Base-by-base conservation (phyloP, 495 filamentous ascomycete species). In the Hypoxylon rickii region DNA sequence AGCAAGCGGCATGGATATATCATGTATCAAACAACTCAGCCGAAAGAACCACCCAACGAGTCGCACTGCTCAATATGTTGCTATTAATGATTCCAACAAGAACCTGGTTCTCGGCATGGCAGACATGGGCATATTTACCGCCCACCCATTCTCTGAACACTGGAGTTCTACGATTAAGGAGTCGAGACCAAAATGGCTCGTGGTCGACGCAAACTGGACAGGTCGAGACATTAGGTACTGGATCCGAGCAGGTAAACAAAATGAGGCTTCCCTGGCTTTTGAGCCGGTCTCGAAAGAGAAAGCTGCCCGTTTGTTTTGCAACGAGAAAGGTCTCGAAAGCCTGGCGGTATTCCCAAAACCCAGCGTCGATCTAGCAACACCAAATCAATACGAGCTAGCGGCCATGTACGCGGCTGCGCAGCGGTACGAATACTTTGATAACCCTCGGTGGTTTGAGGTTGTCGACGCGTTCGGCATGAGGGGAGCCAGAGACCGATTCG, bases 251-350 rank as follows among this genome's bases (percentile, higher is more conserved):
- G 88, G 76, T 20, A 81, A 79, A 46, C 37, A 49, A 6, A 69
- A 79, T 47, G 73, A 73, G 12, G 77, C 83, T 6, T 73, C 76
- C 2, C 78, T 91, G n/a, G 86, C 86, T 12, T 95, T 92, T 58
- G 94, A 98, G 67, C 94, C 94, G n/a, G 95, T 97, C 7, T 94
- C 90, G 2, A 78, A 78, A 2, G 82, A 79, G 37, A 98, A 98
- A 70, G 80, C 89, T 6, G 72, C 79, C 7, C 76, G 86, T 2
- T 70, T 97, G 3, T 91, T 97, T 63, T 68, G 71, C 18, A 58
- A 64, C 5, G 51, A 72, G 44, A 40, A 61, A 63, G 18, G 65
- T 51, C 29, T 44, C 17, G 55, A 63, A 29, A 45, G 43, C 1
- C 58, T 85, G 31, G 67, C 73, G 2, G 67, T 83, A 7, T 84